Base-by-base conservation (phyloP, 1,284 basidiomycete species). In the Papiliotrema nemorosa region DNA sequence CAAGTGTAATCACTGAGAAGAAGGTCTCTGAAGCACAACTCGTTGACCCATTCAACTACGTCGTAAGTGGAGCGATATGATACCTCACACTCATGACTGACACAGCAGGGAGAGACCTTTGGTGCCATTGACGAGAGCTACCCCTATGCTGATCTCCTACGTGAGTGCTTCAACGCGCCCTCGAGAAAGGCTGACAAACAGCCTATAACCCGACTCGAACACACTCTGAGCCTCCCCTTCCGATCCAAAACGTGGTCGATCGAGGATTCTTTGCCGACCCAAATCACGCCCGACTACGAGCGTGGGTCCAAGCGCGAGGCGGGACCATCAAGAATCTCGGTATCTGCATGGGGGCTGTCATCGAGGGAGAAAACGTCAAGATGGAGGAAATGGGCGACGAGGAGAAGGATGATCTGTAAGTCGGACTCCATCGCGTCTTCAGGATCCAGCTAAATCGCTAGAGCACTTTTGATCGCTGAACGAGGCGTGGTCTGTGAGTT, bases 181-280 rank as follows among this genome's bases (percentile, higher is more conserved):
- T 10, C 21, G 12, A 16, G 5, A 3, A 21, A 22, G 9, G 47
- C 51, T 54, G 38, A 52, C 52, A 22, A 16, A 2, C 51, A 69
- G 67, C 67, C 1, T 52, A 62, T 55, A 70, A 70, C 54, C 67
- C 69, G 14, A 39, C 41, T 7, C 57, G 69, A 22, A 59, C 58
- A 2, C 49, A 59, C 14, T 60, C 66, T 10, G 69, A 67, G 41
- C 69, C 69, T 6, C 53, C 64, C 22, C 62, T 70, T 3, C 84
- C 85, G 25, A 76, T 87, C 45, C 73, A 76, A 47, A 80, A 84
- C 51, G 63, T 84, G 18, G 78, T 74, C 25, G 86, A 90, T 52
- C 82, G 85, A 40, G 88, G 79, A 6, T 70, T 79, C 33, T 71
- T 66, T 46, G 78, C 77, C 22, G 72, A 77, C 57, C 65, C 69